These are phyloP conservation scores for Melanogaster broomeanus DNA, from an alignment of 768 basidiomycete genomes.

Conservation along the genomic window DNA sequence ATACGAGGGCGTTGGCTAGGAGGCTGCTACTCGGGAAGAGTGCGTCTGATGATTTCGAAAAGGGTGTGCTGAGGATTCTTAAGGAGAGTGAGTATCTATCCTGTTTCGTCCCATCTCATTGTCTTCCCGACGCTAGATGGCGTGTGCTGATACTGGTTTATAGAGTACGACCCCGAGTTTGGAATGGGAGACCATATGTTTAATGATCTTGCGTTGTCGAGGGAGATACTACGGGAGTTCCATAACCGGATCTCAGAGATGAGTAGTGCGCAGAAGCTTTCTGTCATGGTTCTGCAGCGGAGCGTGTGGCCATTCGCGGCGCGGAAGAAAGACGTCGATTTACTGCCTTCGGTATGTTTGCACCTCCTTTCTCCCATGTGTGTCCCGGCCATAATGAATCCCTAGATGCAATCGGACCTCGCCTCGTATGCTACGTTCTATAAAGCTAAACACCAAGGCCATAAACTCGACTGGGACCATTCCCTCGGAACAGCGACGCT, in stretches of 20 bases:
- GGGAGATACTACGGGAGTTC: constrained; percentile 71
- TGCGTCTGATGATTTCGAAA: constrained; percentile 87
- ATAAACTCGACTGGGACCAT: constrained; percentile 84
- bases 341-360: constrained; percentile 53
- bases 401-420: constrained; percentile 75
- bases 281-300: constrained; percentile 81
- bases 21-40: constrained; percentile 80
- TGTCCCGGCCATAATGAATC: constrained; percentile 11
- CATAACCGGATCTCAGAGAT: constrained; percentile 44
- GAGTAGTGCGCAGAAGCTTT: constrained; percentile 50
- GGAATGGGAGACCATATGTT: constrained; percentile 96
- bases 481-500: constrained; percentile 82
- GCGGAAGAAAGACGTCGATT: constrained; percentile 48
- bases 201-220: constrained; percentile 79
- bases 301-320: constrained; percentile 85
- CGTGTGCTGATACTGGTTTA: constrained; percentile 17
- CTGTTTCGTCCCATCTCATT: neutral
- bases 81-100: constrained; percentile 63
- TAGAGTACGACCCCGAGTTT: constrained; percentile 95
- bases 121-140: neutral
- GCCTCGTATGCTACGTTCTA: constrained; percentile 69
- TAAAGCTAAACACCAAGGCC: constrained; percentile 72
- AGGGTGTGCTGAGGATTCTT: constrained; percentile 79
- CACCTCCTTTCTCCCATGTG: neutral
- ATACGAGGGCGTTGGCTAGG: constrained; percentile 86